Percentiles rank a stretch among this genome's conserved stretches.
phyloP scores from a whole-genome alignment of 1,284 basidiomycete genomes.

The Chalciporus sp. region DNA sequence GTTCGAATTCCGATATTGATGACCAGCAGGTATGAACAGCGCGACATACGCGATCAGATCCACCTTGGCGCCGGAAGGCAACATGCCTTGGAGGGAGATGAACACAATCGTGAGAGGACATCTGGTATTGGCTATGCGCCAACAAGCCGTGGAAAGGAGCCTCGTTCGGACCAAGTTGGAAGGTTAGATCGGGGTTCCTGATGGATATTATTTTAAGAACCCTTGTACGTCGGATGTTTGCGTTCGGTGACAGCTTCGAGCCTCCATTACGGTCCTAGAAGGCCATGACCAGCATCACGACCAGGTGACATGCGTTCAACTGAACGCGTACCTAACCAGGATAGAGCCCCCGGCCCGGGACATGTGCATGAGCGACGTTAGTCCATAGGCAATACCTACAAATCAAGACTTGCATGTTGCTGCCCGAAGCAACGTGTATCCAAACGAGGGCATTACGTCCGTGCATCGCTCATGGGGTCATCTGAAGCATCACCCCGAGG shows the following conservation, averaged over 20 bases:
- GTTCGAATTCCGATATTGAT: slow-evolving; percentile 24
- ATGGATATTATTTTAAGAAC: slow-evolving; percentile 23
- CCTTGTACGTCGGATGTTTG: slow-evolving; percentile 14
- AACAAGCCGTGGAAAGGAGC: slow-evolving; percentile 1
- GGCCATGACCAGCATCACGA: neutral
- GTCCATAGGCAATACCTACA: neutral
- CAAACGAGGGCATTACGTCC: neutral
- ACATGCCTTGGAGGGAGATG: slow-evolving; percentile 2
- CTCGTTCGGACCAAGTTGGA: slow-evolving; percentile 9
- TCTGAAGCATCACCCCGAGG: no score
- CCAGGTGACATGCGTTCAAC: neutral
- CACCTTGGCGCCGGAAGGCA: neutral
- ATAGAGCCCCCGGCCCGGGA: neutral
- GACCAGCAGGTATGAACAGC: neutral
- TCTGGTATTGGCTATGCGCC: slow-evolving; percentile 9
- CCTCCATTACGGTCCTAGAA: no score
- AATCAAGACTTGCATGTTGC: neutral
- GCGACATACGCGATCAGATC: slow-evolving; percentile 12
- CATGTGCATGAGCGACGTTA: neutral
- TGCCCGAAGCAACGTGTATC: neutral
- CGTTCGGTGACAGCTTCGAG: neutral
- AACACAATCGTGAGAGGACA: slow-evolving; percentile 28
- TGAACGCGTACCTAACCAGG: neutral
- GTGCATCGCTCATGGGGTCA: no score
- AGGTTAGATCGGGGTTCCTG: slow-evolving; percentile 17